Base-by-base conservation (phyloP, 2,329 filamentous ascomycete genomes). In the Alternaria postmessia region DNA sequence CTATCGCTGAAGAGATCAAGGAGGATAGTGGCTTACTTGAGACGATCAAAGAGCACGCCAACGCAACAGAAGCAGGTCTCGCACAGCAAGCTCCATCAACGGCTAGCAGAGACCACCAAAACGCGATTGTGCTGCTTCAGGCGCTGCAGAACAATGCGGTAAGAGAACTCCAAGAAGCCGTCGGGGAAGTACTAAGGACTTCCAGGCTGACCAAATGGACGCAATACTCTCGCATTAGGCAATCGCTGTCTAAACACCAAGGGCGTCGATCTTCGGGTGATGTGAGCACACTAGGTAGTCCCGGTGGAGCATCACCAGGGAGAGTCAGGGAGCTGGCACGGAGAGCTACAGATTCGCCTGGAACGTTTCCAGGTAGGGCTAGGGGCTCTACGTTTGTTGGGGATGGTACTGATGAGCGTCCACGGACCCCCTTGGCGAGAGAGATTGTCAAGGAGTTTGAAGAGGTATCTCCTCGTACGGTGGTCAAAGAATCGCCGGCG, bases 101-200 rank as follows among this genome's bases (percentile, higher is more conserved):
- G 34, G 67, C 68, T 22, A 71, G 72, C 3, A 65, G 74, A 41
- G 74, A 79, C 41, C 73, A 72, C 53, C 74, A 77, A 24, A 79
- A 79, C 61, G 71, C 74, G 11, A 62, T 79, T 30, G 75, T 78
- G 34, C 62, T 79, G 41, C 54, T 79, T 24, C 74, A 77, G 59
- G 75, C 73, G 22, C 58, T 78, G 54, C 62, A 66, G 41, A 72
- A 69, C 24, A 75, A 78, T 57, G 72, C 70, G 61, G 76, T 76
- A 66, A 70, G 73, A 52, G 36, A 61, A 53, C 57, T 61, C 41
- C 48, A 52, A 54, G 20, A 51, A 30, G 58, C 58, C 30, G 51
- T 59, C 30, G 28, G 20, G 30, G 42, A 36, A 18, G 49, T 54
- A 55, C 65, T 71, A 58, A 72, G 51, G 28, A 28, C 34, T 39